A percentile compares a stretch with the other conserved stretches of the same genome.
phyloP scores from a whole-genome alignment of 768 basidiomycete species.

The Leccinum obscurum region DNA sequence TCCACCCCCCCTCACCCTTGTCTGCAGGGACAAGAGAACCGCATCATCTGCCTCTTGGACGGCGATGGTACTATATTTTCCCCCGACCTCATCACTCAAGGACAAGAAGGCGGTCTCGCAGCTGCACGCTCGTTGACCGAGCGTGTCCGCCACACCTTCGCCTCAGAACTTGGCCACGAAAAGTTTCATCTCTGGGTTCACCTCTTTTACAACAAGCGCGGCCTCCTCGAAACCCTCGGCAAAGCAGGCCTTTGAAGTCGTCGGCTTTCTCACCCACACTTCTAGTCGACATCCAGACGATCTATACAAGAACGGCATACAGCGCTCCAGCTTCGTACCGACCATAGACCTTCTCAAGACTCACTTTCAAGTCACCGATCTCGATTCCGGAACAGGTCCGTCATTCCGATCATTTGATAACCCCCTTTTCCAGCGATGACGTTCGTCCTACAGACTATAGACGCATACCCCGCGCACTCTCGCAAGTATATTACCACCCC shows the following conservation, averaged over 20 bases:
- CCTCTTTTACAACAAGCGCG: slow-evolving; percentile 65
- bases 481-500: slow-evolving; percentile 90
- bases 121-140: slow-evolving; percentile 51
- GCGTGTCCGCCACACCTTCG: slow-evolving; percentile 26
- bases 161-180: slow-evolving; percentile 23
- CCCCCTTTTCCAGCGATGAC: not conserved
- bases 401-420: slow-evolving; percentile 12
- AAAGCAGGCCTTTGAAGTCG: slow-evolving; percentile 29
- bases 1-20: not conserved
- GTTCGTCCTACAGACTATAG: slow-evolving; percentile 74
- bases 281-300: slow-evolving; percentile 94
- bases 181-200: slow-evolving; percentile 57
- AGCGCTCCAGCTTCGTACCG: slow-evolving; percentile 91
- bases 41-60: slow-evolving; percentile 53
- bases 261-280: not conserved
- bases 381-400: slow-evolving; percentile 91
- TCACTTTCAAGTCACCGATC: slow-evolving; percentile 83
- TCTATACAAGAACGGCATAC: slow-evolving; percentile 98
- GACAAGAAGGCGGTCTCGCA: slow-evolving; percentile 55
- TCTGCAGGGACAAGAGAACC: slow-evolving; percentile 31
- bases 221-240: slow-evolving; percentile 51
- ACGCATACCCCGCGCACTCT: slow-evolving; percentile 88
- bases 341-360: slow-evolving; percentile 92
- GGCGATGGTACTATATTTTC: slow-evolving; percentile 66
- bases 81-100: slow-evolving; percentile 50